These are phyloP conservation scores for Colletotrichum shisoi DNA, from an alignment of 2,329 filamentous ascomycete genomes.

Conservation along the genomic window DNA sequence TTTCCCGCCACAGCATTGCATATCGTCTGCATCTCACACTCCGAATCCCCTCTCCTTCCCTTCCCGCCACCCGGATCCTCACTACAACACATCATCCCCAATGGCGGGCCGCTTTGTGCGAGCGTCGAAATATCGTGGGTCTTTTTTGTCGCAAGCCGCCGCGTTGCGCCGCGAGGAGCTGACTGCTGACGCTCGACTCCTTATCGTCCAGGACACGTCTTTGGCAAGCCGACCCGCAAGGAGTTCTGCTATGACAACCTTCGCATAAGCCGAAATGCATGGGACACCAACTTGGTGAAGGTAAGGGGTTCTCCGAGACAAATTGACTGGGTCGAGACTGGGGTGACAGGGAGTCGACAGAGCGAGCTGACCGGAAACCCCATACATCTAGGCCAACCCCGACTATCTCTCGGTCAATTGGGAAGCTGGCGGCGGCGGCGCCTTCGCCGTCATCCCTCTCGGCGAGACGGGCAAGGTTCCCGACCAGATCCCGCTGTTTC, in stretches of 20 bases:
- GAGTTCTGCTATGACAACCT: constrained; percentile 99
- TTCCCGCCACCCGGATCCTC: constrained; percentile 5
- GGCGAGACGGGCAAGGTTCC: constrained; percentile 89
- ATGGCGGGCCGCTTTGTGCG: constrained; percentile 73
- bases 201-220: constrained; percentile 81
- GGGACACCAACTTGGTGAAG: constrained; percentile 99
- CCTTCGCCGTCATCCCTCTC: constrained; percentile 93
- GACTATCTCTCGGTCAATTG: constrained; percentile 98
- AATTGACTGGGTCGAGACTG: constrained; percentile 8
- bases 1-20: constrained; percentile 31
- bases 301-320: constrained; percentile 57
- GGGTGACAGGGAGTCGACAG: neutral
- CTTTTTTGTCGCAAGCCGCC: constrained; percentile 42
- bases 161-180: constrained; percentile 42
- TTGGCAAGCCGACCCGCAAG: constrained; percentile 93
- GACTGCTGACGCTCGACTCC: constrained; percentile 40
- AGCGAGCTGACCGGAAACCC: constrained; percentile 22
- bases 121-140: constrained; percentile 73
- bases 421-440: constrained; percentile 94
- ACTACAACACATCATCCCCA: constrained; percentile 41
- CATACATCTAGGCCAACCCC: constrained; percentile 78
- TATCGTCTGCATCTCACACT: constrained; percentile 27
- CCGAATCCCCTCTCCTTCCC: neutral
- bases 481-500: constrained; percentile 91
- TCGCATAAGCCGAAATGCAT: constrained; percentile 96